Evolutionary conservation across 768 basidiomycete species (phyloP).

Genomic region (Russula earlei): DNA sequence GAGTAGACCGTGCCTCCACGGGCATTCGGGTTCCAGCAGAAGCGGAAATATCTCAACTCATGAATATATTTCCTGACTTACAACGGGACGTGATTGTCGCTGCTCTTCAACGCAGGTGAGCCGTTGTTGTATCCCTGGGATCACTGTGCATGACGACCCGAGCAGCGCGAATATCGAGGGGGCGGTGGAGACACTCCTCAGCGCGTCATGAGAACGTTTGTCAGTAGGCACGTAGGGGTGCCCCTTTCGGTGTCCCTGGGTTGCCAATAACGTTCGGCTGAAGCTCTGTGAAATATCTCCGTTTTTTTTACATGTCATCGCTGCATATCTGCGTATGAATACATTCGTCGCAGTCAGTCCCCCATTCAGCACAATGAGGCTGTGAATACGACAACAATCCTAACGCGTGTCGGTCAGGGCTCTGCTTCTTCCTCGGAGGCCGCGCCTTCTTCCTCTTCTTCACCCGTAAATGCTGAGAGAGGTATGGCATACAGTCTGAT

Average conservation of each 20-base stretch:
- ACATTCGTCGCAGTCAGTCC: not conserved
- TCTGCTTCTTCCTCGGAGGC: constrained; percentile 35
- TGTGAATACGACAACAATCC: not conserved
- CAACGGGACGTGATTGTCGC: constrained; percentile 62
- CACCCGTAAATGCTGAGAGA: constrained; percentile 69
- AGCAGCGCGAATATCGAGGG: constrained; percentile 65
- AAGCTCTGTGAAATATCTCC: not conserved
- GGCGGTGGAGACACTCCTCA: constrained; percentile 73
- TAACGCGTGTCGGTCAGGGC: constrained; percentile 20
- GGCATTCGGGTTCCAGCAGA: constrained; percentile 66
- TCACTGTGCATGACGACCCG: constrained; percentile 4
- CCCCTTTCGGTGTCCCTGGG: not conserved
- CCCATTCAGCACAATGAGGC: not conserved
- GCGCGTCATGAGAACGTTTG: constrained; percentile 25
- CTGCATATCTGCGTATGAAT: not conserved
- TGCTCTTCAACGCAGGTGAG: constrained; percentile 76
- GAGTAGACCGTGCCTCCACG: constrained; percentile 41
- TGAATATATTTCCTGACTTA: constrained; percentile 77
- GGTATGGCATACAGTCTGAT: constrained; percentile 94
- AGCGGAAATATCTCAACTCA: constrained; percentile 63
- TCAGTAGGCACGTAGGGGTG: not conserved
- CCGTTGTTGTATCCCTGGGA: constrained; percentile 10
- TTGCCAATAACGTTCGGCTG: not conserved
- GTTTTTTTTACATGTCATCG: not conserved
- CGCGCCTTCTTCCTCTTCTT: constrained; percentile 57